Percentiles rank a stretch among this genome's conserved stretches.
These are phyloP conservation scores for Fusarium pseudocircinatum DNA, from an alignment of 2,329 filamentous ascomycete genomes.

Conservation along the genomic window DNA sequence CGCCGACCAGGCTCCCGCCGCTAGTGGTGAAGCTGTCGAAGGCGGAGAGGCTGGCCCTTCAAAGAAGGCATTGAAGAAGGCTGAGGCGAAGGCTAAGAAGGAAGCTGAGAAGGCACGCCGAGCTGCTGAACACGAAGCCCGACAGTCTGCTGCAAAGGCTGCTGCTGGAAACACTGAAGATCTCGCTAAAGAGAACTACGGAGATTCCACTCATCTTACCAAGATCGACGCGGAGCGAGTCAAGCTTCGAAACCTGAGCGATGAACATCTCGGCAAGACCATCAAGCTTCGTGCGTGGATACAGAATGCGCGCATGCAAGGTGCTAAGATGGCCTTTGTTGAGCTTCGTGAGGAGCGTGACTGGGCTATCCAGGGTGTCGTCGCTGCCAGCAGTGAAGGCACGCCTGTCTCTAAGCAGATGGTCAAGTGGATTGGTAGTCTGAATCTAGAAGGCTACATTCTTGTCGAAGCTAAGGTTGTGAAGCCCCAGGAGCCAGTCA, in stretches of 20 bases:
- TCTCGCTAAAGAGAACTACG: slow-evolving; percentile 81
- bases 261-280: slow-evolving; percentile 73
- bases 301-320: slow-evolving; percentile 87
- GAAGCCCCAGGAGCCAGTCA: slow-evolving; percentile 86
- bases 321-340: slow-evolving; percentile 90
- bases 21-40: slow-evolving; percentile 26
- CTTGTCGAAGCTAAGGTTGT: slow-evolving; percentile 82
- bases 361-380: slow-evolving; percentile 84
- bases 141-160: slow-evolving; percentile 73
- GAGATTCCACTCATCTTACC: slow-evolving; percentile 69
- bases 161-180: slow-evolving; percentile 74
- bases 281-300: slow-evolving; percentile 83
- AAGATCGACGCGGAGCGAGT: slow-evolving; percentile 66
- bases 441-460: slow-evolving; percentile 85
- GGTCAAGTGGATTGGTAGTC: slow-evolving; percentile 86
- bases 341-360: slow-evolving; percentile 80
- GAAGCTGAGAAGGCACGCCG: slow-evolving; percentile 81
- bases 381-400: slow-evolving; percentile 73
- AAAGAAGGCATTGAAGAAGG: slow-evolving; percentile 84
- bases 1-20: slow-evolving; percentile 14
- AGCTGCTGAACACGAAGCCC: slow-evolving; percentile 79
- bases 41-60: slow-evolving; percentile 34
- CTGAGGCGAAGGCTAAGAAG: slow-evolving; percentile 85
- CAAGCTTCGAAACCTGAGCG: slow-evolving; percentile 70
- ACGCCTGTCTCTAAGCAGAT: slow-evolving; percentile 80